Conservation (phyloP, 2,329 filamentous ascomycete species). For the Ophiostoma angusticollis region DNA sequence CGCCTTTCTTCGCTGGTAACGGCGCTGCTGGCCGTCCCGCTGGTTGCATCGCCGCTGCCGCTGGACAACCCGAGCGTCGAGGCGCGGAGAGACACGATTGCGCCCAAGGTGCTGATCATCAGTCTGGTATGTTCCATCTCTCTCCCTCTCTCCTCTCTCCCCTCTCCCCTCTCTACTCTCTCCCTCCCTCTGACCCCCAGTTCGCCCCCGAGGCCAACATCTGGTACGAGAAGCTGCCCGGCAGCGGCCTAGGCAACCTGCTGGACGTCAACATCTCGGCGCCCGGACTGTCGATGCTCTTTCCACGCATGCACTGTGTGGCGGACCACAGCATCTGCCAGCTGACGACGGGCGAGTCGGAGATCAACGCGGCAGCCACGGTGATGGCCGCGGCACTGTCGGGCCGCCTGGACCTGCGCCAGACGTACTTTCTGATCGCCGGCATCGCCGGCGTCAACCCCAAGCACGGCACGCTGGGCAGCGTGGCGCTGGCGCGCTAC, state of each 20-base stretch:
- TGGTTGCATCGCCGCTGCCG: background rate
- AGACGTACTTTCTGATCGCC: constrained; percentile 58
- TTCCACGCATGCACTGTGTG: constrained; percentile 52
- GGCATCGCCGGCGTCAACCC: constrained; percentile 69
- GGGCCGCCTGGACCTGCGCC: constrained; percentile 46
- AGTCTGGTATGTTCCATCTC: constrained; percentile 36
- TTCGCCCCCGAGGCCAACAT: constrained; percentile 48
- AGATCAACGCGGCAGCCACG: constrained; percentile 63
- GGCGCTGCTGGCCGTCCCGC: constrained; percentile 8
- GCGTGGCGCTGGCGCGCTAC: constrained; percentile 55
- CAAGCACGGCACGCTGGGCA: constrained; percentile 49
- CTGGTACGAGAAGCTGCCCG: constrained; percentile 43
- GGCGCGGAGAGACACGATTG: constrained; percentile 20
- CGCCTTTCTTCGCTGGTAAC: constrained; percentile 7
- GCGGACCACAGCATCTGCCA: constrained; percentile 51
- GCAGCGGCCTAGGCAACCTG: constrained; percentile 38
- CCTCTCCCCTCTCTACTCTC: background rate
- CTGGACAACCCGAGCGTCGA: background rate
- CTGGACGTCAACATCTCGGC: constrained; percentile 43
- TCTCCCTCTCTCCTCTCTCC: background rate
- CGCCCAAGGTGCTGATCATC: constrained; percentile 50
- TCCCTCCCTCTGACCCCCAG: constrained; percentile 22
- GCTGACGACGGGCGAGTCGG: constrained; percentile 52
- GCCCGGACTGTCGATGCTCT: constrained; percentile 52
- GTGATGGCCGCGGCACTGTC: constrained; percentile 52